Conservation (phyloP, 345 rosid genomes). For the Xanthoceras sorbifolium region DNA sequence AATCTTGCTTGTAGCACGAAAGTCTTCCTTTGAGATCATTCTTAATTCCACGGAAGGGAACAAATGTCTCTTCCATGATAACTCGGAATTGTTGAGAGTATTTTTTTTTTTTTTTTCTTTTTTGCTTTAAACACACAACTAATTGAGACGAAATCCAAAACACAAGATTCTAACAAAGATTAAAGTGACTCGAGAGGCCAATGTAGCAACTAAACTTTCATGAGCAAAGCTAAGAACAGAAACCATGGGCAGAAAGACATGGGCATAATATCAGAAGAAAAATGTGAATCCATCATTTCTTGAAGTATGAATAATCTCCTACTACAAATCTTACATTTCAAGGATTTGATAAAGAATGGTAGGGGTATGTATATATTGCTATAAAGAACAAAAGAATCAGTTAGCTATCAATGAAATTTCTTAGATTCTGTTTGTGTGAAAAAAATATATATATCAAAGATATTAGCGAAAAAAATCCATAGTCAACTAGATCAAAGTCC, state of each 20-base stretch:
- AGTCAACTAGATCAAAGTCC: conserved; percentile 20
- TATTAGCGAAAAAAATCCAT: conserved; percentile 39
- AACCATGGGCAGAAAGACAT: conserved; percentile 37
- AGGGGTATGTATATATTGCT: conserved; percentile 15
- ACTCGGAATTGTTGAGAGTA: conserved; percentile 20
- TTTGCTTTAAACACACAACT: conserved; percentile 16
- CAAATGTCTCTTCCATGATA: conserved; percentile 78
- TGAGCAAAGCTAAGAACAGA: conserved; percentile 19
- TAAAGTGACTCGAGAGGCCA: conserved; percentile 62
- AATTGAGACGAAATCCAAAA: conserved; percentile 23
- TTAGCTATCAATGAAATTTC: conserved; percentile 36
- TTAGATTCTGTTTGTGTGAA: conserved; percentile 21
- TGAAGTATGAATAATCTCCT: conserved; percentile 3
- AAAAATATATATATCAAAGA: conserved; percentile 20
- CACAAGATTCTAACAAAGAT: conserved; percentile 24
- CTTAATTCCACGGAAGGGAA: conserved; percentile 75
- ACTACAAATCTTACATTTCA: conserved; percentile 40
- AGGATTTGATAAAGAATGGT: conserved; percentile 38
- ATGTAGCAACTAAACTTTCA: conserved; percentile 35
- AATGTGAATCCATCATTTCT: conserved; percentile 26
- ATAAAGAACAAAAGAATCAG: conserved; percentile 41
- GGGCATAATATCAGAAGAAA: conserved; percentile 18
- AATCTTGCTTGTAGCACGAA: conserved; percentile 77
- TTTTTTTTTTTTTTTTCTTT: neutral
- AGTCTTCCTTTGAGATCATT: conserved; percentile 70